These are phyloP conservation scores for Cucurbitaria berberidis DNA, from an alignment of 2,329 filamentous ascomycete genomes.

Conservation along the genomic window DNA sequence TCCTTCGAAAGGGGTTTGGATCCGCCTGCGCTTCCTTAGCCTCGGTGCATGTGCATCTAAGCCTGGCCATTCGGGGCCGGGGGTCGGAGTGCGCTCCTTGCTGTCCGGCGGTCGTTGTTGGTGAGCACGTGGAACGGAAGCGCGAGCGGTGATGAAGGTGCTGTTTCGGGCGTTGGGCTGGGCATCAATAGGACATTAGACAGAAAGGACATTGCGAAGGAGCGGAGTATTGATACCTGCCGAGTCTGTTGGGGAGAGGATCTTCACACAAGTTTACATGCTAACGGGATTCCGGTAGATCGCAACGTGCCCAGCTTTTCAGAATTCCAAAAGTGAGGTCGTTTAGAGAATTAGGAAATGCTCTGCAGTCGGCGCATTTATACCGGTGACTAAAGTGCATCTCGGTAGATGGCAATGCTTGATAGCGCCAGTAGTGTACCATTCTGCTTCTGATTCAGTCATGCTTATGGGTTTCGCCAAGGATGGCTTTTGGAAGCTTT, in stretches of 20 bases:
- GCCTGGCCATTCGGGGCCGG: conserved; percentile 16
- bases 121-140: conserved; percentile 6
- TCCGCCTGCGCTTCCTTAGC: conserved; percentile 9
- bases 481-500: neutral
- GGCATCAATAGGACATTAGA: neutral
- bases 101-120: conserved; percentile 12
- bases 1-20: neutral
- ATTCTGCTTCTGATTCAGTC: neutral
- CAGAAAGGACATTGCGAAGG: neutral
- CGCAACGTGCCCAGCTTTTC: neutral
- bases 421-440: neutral
- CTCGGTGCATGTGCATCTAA: conserved; percentile 25
- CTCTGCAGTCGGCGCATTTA: neutral
- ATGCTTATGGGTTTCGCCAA: neutral
- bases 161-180: neutral
- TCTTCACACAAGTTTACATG: neutral
- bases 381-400: neutral
- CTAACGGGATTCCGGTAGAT: neutral
- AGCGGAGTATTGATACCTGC: neutral
- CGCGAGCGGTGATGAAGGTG: neutral
- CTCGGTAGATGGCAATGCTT: neutral
- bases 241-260: neutral
- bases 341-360: neutral
- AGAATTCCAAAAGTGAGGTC: neutral
- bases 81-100: conserved; percentile 15